phyloP scores from a whole-genome alignment of 129 eudicot species.

The Escallonia rubra region DNA sequence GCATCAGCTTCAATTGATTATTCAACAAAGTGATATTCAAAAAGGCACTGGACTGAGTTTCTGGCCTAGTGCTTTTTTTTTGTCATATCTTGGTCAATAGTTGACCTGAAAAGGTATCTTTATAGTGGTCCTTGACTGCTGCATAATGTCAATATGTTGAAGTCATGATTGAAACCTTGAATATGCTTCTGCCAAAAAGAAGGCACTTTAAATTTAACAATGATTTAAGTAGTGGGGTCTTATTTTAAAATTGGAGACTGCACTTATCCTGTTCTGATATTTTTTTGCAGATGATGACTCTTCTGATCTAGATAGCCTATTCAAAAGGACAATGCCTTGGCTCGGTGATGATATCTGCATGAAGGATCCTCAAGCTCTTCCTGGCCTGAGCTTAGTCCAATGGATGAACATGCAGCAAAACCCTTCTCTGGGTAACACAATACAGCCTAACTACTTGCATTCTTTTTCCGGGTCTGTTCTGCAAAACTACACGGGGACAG shows the following conservation, averaged over 20 bases:
- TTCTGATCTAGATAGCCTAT: constrained; percentile 63
- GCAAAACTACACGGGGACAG: constrained; percentile 50
- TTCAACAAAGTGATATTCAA: constrained; percentile 13
- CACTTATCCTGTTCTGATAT: not conserved
- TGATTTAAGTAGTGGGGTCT: not conserved
- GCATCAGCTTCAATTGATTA: constrained; percentile 11
- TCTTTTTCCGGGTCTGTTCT: constrained; percentile 56
- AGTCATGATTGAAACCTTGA: constrained; percentile 12
- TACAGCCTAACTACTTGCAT: constrained; percentile 59
- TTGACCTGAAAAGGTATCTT: constrained; percentile 22
- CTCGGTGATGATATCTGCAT: constrained; percentile 72
- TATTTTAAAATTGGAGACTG: too few species aligned
- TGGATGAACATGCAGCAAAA: constrained; percentile 99
- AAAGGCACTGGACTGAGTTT: constrained; percentile 11
- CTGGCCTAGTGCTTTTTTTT: constrained; percentile 12
- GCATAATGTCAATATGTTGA: not conserved
- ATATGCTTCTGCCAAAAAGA: constrained; percentile 2
- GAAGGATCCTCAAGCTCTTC: constrained; percentile 56
- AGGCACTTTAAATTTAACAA: not conserved
- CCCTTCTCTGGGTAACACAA: constrained; percentile 48
- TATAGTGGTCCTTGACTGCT: constrained; percentile 10
- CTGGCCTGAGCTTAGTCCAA: constrained; percentile 86
- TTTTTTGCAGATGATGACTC: constrained; percentile 57
- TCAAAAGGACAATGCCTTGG: constrained; percentile 96
- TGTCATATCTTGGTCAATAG: constrained; percentile 17